Conservation (phyloP, 2,329 filamentous ascomycete species). For the Colletotrichum somersetense region DNA sequence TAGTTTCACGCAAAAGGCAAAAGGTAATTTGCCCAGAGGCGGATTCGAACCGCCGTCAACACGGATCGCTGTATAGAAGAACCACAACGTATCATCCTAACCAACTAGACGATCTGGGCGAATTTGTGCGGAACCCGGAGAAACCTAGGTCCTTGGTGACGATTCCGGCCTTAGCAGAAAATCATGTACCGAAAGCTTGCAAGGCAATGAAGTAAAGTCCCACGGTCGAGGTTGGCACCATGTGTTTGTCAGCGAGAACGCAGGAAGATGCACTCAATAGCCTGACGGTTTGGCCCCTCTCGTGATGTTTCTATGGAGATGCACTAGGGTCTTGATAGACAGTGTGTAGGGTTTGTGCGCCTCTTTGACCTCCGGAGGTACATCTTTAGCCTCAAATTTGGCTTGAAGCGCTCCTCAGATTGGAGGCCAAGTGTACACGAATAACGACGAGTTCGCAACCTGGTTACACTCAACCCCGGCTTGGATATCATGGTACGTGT, state of each 20-base stretch:
- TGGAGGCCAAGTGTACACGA: not conserved
- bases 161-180: fast-evolving
- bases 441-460: not conserved
- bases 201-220: not conserved
- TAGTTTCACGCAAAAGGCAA: not conserved
- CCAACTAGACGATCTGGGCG: constrained; percentile 42
- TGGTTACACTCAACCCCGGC: not conserved
- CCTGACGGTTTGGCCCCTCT: too few relatives aligned
- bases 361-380: not conserved
- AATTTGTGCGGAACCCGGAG: not conserved
- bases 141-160: constrained; percentile 8
- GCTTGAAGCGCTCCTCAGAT: not conserved
- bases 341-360: not conserved
- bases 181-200: constrained; percentile 11
- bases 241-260: not conserved
- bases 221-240: not conserved
- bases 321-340: not conserved
- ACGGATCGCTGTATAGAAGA: constrained; percentile 37
- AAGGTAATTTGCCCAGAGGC: constrained; percentile 34
- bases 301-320: too few relatives aligned
- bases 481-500: not conserved
- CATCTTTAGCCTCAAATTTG: not conserved
- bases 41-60: constrained; percentile 43
- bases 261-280: not conserved
- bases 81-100: constrained; percentile 43